Evolutionary conservation across 352 stramenopile species (phyloP).

Genomic region (Phytopythium litorale): DNA sequence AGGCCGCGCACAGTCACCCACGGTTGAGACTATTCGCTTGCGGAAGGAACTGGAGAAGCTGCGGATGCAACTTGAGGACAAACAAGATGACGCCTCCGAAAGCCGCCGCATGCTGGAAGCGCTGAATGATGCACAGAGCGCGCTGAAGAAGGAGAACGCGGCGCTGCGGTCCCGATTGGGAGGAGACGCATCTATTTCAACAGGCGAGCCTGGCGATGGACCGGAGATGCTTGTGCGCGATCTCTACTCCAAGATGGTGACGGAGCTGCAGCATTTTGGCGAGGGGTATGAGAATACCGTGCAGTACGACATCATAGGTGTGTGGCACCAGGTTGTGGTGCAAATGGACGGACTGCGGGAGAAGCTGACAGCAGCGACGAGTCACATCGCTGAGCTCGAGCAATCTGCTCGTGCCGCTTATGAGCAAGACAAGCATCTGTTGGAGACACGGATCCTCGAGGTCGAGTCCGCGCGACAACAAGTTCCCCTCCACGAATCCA

Average conservation of each 20-base stretch:
- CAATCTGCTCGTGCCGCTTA: conserved; percentile 17
- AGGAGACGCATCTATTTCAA: neutral
- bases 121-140: conserved; percentile 20
- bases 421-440: conserved; percentile 27
- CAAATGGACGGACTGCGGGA: conserved; percentile 5
- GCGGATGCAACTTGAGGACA: conserved; percentile 24
- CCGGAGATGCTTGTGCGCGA: neutral
- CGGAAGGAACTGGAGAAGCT: conserved; percentile 28
- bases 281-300: neutral
- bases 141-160: conserved; percentile 34
- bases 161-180: conserved; percentile 28
- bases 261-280: neutral
- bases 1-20: neutral
- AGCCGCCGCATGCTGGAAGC: conserved; percentile 39
- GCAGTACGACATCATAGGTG: neutral
- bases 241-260: neutral
- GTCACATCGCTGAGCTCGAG: conserved; percentile 23
- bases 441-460: conserved; percentile 22
- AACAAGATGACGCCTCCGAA: conserved; percentile 30
- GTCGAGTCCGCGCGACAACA: conserved; percentile 22
- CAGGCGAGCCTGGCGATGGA: neutral
- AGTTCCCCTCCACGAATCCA: conserved; percentile 6
- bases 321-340: neutral
- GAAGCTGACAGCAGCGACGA: conserved; percentile 15
- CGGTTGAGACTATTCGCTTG: conserved; percentile 14